A percentile compares a stretch with the other conserved stretches of the same genome.
phyloP scores from a whole-genome alignment of 176 grass and related monocot genomes.

The Oryza officinalis region DNA sequence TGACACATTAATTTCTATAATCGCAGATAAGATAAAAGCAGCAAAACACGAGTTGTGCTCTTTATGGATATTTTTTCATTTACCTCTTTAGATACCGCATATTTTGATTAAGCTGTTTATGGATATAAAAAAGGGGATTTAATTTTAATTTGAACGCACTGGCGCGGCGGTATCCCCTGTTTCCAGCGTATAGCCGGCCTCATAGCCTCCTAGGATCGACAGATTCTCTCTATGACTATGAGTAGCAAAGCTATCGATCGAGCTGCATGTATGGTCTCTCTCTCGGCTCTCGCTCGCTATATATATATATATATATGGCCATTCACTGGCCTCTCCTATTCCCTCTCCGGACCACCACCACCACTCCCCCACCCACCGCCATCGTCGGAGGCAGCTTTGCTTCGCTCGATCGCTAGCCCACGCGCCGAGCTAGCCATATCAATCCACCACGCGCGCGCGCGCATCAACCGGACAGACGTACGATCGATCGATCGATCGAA shows the following conservation, averaged over 20 bases:
- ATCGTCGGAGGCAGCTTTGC: not conserved
- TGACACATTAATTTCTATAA: too few relatives aligned
- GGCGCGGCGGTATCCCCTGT: too few relatives aligned
- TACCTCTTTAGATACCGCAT: too few relatives aligned
- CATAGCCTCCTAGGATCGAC: not conserved
- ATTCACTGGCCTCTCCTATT: constrained; percentile 20
- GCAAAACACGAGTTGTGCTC: too few relatives aligned
- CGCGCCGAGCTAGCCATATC: not conserved
- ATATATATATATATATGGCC: constrained; percentile 16
- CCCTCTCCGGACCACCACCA: constrained; percentile 7
- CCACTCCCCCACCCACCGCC: not conserved
- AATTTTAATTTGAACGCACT: too few relatives aligned
- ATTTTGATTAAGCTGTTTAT: too few relatives aligned
- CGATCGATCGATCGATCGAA: not conserved
- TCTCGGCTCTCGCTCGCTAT: too few relatives aligned
- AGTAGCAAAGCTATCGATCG: not conserved
- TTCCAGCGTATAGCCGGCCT: not conserved
- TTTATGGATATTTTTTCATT: too few relatives aligned
- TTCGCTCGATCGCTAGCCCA: too few relatives aligned
- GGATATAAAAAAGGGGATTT: too few relatives aligned
- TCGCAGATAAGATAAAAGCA: too few relatives aligned
- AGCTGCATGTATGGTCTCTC: not conserved
- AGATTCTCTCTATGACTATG: too few relatives aligned
- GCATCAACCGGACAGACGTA: not conserved
- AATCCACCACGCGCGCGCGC: not conserved